Conservation (phyloP, 1,139 yeast genomes). For the Chernovozyma aurita region DNA sequence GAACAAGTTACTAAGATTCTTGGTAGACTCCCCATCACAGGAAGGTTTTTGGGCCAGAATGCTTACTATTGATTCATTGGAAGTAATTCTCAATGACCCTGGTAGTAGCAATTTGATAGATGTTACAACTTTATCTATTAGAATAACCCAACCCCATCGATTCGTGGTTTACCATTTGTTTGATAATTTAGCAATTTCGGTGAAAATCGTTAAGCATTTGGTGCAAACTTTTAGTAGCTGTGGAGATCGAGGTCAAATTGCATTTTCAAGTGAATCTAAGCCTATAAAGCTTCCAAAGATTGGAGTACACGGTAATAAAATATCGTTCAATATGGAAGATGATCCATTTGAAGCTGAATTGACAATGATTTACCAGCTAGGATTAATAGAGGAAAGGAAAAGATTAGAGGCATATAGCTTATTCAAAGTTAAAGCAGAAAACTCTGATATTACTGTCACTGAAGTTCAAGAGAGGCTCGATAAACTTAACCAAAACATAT, state of each 20-base stretch:
- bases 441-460: constrained; percentile 7
- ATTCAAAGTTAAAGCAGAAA: constrained; percentile 36
- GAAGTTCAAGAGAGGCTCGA: constrained; percentile 10
- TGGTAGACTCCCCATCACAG: constrained; percentile 52
- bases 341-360: constrained; percentile 85
- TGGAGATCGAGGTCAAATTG: constrained; percentile 13
- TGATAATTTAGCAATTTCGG: constrained; percentile 54
- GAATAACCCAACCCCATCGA: constrained; percentile 44
- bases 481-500: constrained; percentile 16
- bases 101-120: constrained; percentile 14
- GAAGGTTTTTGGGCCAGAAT: constrained; percentile 50
- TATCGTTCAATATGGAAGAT: constrained; percentile 60
- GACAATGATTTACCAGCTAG: constrained; percentile 72
- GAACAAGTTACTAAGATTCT: constrained; percentile 38
- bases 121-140: constrained; percentile 26
- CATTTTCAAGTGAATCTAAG: constrained; percentile 32
- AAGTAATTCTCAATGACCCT: constrained; percentile 17
- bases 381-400: constrained; percentile 63
- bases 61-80: constrained; percentile 11
- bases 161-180: constrained; percentile 58
- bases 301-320: constrained; percentile 41
- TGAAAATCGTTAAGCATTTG: constrained; percentile 54
- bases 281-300: constrained; percentile 53
- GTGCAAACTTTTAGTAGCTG: constrained; percentile 38
- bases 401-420: constrained; percentile 54